Base-by-base conservation (phyloP, 192 early-diverging fungal species). In the Entophlyctis luteolus region DNA sequence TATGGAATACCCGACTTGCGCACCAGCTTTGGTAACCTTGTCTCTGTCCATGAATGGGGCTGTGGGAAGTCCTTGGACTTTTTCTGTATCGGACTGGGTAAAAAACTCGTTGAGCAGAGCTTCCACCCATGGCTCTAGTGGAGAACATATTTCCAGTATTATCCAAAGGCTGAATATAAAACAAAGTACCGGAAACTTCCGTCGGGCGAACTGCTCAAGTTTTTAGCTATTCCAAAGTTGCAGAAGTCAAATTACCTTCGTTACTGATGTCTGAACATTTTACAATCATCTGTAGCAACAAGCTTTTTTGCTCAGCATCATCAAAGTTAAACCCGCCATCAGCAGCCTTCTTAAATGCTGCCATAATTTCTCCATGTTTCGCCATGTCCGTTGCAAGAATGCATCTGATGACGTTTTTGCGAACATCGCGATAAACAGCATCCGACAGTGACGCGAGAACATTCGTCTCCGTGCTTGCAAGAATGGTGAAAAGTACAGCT, bases 371-470 rank as follows among this genome's bases (percentile, higher is more conserved):
- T 36, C 78, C 78, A 49, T 84, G 82, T 55, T 75, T 79, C 2
- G 78, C 79, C 80, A 84, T 78, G 56, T 84, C 82, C 12, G 82
- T 84, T 28, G 82, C 77, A 10, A 84, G 56, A 48, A 84, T 78
- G 67, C 79, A 80, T 38, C 55, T 39, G 48, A 84, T 80, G 22
- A 82, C 72, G n/a, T 67, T 58, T 50, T 84, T 84, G 27, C 82
- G 55, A 2, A 65, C 62, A n/a, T 84, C 79, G 16, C 70, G 69
- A 65, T 73, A 79, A 20, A 71, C 65, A 4, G 70, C 48, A 36
- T 72, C 67, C 25, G 66, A 29, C 22, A 80, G 47, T 32, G 52
- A 60, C 0, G 22, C 45, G 36, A 83, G 50, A 29, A 83, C 60
- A 59, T 80, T 80, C 18, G 69, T 67, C 29, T 83, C 75, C 29